Evolutionary conservation across 192 early-diverging fungal species (phyloP), one percentile per base, ranked within the genome.

Genomic region (Coemansia sp.): DNA sequence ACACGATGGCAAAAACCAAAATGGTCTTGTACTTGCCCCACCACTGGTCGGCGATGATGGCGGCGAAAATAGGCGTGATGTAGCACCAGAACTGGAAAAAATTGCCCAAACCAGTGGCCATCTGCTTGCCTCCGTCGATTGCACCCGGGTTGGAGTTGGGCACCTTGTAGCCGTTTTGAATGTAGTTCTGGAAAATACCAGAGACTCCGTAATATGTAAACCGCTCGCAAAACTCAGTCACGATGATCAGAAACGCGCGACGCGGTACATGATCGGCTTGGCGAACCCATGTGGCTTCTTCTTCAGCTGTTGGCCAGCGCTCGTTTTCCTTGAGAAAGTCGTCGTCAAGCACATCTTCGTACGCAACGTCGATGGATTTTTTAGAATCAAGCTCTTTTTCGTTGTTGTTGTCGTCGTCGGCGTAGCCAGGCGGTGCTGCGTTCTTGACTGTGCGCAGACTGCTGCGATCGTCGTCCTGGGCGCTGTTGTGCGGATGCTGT

Each of bases 21-120:
- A 93, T 91, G 12, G 91, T 86, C 56, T 86, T 87, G 76, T 86
- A 91, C 76, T 91, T 91, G 68, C 91, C 91, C 36, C 85, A 59
- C 76, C 83, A 91, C 74, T 86, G 83, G 77, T 93, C 91, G 28
- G 89, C 87, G 33, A 91, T 56, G 31, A 89, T 74, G 40, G 87
- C 91, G 49, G 85, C 84, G 31, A 87, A 54, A 31, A 88, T 85
- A 31, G 87, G 84, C 29, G 85, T 86, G 42, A 86, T 60, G 50
- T 88, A 88, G 67, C 85, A 87, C 65, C 83, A 86, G 76, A 88
- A 88, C 56, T 86, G 84, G 83, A 88, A 88, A 40, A 85, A 85
- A 65, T 84, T 86, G 14, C 83, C 69, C 30, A 88, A 73, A 18
- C 83, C 87, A 0, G 87, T 88, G 8, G 85, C 85, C 51, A 75